A percentile compares a stretch with the other conserved stretches of the same genome.
These are phyloP conservation scores for Verticillium nubilum DNA, from an alignment of 2,329 filamentous ascomycete genomes.

Conservation along the genomic window DNA sequence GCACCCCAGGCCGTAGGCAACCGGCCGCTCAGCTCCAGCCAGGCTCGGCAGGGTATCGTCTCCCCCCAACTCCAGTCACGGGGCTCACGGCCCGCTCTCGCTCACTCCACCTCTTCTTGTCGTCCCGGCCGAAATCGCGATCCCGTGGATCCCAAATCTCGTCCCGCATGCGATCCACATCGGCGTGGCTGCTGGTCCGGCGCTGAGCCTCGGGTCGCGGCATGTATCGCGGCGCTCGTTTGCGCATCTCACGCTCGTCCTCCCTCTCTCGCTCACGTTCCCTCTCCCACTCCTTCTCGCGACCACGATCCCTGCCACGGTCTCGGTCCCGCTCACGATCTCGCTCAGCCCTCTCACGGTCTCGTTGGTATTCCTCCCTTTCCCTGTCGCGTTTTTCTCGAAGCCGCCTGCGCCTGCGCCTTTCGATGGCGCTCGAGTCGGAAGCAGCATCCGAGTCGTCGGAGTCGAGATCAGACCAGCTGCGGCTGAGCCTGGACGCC, in stretches of 20 bases:
- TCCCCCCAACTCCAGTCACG: constrained; percentile 11
- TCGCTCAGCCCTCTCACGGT: constrained; percentile 28
- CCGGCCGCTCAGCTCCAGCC: constrained; percentile 6
- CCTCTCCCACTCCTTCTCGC: constrained; percentile 25
- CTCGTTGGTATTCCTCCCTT: constrained; percentile 23
- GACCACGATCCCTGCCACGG: constrained; percentile 17
- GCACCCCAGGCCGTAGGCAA: background rate
- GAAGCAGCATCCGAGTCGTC: constrained; percentile 28
- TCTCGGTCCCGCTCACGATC: constrained; percentile 34
- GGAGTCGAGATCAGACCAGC: constrained; percentile 34
- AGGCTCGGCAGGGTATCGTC: constrained; percentile 12
- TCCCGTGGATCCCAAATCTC: constrained; percentile 10
- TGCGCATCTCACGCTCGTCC: constrained; percentile 23
- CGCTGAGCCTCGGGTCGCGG: constrained; percentile 34
- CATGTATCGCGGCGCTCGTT: constrained; percentile 24
- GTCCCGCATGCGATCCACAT: constrained; percentile 31
- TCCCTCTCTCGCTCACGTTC: constrained; percentile 24
- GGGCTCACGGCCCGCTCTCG: constrained; percentile 6
- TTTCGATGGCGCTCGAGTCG: constrained; percentile 24
- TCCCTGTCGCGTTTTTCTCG: constrained; percentile 12
- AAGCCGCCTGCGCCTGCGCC: constrained; percentile 16
- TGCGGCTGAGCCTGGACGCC: constrained; percentile 32
- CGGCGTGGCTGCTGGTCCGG: constrained; percentile 45
- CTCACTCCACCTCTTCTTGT: constrained; percentile 12
- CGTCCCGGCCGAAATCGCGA: constrained; percentile 9